Evolutionary conservation across 140 eudicot species (phyloP).

Genomic region (Oenanthe javanica): DNA sequence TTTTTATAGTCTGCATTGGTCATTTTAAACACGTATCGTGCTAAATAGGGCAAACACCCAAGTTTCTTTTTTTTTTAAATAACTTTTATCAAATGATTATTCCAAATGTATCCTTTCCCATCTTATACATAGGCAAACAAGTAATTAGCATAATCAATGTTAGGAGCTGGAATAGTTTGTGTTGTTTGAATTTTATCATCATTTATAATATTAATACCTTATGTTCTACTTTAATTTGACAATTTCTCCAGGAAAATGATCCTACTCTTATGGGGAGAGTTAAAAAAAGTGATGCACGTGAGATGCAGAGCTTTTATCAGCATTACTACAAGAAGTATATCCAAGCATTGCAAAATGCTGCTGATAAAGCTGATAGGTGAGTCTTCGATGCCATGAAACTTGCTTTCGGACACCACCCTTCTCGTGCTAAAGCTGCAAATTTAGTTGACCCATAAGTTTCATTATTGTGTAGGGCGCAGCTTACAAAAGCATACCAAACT

Average conservation of each 20-base stretch:
- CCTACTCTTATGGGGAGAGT: conserved; percentile 94
- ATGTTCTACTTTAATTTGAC: background rate
- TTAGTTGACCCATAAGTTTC: conserved; percentile 12
- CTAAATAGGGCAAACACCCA: background rate
- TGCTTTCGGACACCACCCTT: background rate
- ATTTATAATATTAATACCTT: background rate
- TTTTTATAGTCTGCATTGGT: background rate
- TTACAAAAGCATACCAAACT: conserved; percentile 98
- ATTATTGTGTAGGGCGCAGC: conserved; percentile 74
- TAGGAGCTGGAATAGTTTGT: background rate
- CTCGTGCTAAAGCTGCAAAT: background rate
- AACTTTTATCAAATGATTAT: background rate
- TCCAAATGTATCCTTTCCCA: background rate
- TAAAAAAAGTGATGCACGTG: conserved; percentile 96
- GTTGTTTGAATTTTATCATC: background rate
- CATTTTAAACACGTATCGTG: background rate
- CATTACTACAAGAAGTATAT: conserved; percentile 91
- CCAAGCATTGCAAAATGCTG: conserved; percentile 98
- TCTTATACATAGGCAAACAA: background rate
- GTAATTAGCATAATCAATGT: background rate
- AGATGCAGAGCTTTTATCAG: conserved; percentile 98
- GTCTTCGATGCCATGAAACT: conserved; percentile 15
- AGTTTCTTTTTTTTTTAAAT: too few relatives aligned
- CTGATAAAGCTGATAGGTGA: conserved; percentile 98
- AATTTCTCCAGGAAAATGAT: conserved; percentile 68